Conservation (phyloP, 768 basidiomycete genomes). For the Chalciporus sphaerocephalus region DNA sequence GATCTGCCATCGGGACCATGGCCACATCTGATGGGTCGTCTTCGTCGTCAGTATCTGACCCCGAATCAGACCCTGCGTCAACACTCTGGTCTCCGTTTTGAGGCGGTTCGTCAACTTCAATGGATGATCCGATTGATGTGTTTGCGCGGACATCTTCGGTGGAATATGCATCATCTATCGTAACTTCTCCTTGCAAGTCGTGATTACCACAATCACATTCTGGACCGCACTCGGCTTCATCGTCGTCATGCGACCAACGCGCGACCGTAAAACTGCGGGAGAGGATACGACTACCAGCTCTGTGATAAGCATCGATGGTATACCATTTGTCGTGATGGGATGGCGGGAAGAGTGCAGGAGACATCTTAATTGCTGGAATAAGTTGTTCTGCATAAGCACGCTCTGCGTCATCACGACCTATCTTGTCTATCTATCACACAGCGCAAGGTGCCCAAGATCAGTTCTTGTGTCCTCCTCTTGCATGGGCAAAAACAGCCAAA, state of each 20-base stretch:
- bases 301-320: constrained; percentile 71
- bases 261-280: constrained; percentile 90
- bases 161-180: constrained; percentile 27
- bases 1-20: constrained; percentile 96
- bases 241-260: constrained; percentile 44
- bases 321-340: constrained; percentile 46
- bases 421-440: constrained; percentile 54
- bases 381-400: constrained; percentile 63
- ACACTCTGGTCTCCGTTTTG: constrained; percentile 9
- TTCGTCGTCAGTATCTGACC: constrained; percentile 41
- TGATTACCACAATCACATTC: neutral
- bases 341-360: constrained; percentile 66
- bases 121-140: constrained; percentile 18
- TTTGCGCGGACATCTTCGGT: constrained; percentile 26
- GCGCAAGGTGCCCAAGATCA: neutral
- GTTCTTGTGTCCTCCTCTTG: neutral
- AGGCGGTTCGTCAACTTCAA: constrained; percentile 30
- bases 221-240: constrained; percentile 13
- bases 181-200: constrained; percentile 35
- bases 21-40: constrained; percentile 63
- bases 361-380: constrained; percentile 62
- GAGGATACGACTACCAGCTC: constrained; percentile 87
- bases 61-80: constrained; percentile 37
- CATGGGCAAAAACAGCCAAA: neutral
- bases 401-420: constrained; percentile 82